These are phyloP conservation scores for Backusella tarrabulga DNA, from an alignment of 192 early-diverging fungal genomes.

Conservation along the genomic window DNA sequence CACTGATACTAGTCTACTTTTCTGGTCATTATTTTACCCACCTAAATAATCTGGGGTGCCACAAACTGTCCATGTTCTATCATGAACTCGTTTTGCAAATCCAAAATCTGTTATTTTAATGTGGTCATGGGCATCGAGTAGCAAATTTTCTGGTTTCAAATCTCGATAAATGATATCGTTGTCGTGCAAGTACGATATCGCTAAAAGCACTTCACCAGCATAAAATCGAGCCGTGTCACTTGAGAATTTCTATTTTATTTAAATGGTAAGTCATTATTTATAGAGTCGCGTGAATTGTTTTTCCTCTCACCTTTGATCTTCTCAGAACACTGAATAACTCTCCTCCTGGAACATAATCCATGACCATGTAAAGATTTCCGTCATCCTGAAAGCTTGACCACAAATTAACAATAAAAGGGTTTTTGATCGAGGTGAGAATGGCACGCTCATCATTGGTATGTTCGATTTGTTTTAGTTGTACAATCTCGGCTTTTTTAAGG, in stretches of 20 bases:
- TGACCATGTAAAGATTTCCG: conserved; percentile 78
- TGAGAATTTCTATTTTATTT: conserved; percentile 51
- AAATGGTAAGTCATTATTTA: neutral
- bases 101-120: conserved; percentile 93
- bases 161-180: conserved; percentile 85
- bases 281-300: neutral
- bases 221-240: conserved; percentile 85
- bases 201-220: conserved; percentile 78
- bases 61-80: conserved; percentile 86
- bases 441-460: conserved; percentile 93
- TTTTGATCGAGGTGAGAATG: conserved; percentile 76
- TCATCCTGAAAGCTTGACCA: conserved; percentile 88
- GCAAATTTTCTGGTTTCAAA: conserved; percentile 78
- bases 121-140: conserved; percentile 72
- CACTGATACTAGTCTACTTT: neutral
- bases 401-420: conserved; percentile 87
- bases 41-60: conserved; percentile 85
- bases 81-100: conserved; percentile 77
- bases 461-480: conserved; percentile 92
- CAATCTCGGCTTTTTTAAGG: conserved; percentile 85
- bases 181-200: conserved; percentile 78
- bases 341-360: conserved; percentile 86
- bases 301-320: conserved; percentile 47
- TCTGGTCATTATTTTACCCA: neutral
- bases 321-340: conserved; percentile 86